Base-by-base conservation (phyloP, 2,329 filamentous ascomycete species). In the Fusarium equiseti region DNA sequence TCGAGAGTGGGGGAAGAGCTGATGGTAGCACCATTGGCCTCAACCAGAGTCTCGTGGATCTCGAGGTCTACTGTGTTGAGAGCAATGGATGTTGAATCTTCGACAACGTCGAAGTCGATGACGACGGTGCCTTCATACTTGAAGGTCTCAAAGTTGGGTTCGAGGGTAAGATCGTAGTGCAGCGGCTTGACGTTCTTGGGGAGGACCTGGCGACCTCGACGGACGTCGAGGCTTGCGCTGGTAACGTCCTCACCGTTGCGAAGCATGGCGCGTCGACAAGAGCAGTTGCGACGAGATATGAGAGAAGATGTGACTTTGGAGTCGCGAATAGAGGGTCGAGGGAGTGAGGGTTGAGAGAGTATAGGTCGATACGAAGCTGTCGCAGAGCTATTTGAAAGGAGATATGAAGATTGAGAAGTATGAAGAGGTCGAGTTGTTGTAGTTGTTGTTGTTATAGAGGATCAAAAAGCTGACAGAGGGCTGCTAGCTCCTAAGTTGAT, bases 121-220 rank as follows among this genome's bases (percentile, higher is more conserved):
- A 90, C 82, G 55, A 97, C 94, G 13, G 87, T 91, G 72, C 95
- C 95, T 64, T 95, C 88, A 79, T 95, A 98, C 70, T 90, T 94
- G 81, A 96, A 94, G 71, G 91, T 94, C 75, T 92, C 87, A 75
- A 98, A 92, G 83, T 98, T 89, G 58, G 95, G 94, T 83, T 98
- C 96, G 68, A 98, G 86, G 2, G 93, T 96, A 75, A 98, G 83
- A 80, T 97, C 90, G 83, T 98, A 98, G 83, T 98, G 94, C 42
- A 87, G 83, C n/a, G 95, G 95, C 80, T 95, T 92, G 77, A 98
- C 94, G 78, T 98, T 97, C 82, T 91, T 90, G 55, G 95, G 96
- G 75, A 98, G 87, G 72, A 98, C 91, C 84, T 97, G 92, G 76
- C 95, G 91, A 42, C 72, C 75, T 20, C 77, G 82, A 57, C 53